phyloP scores from a whole-genome alignment of 148 eudicot species.

The Rhododendron ferrugineum region DNA sequence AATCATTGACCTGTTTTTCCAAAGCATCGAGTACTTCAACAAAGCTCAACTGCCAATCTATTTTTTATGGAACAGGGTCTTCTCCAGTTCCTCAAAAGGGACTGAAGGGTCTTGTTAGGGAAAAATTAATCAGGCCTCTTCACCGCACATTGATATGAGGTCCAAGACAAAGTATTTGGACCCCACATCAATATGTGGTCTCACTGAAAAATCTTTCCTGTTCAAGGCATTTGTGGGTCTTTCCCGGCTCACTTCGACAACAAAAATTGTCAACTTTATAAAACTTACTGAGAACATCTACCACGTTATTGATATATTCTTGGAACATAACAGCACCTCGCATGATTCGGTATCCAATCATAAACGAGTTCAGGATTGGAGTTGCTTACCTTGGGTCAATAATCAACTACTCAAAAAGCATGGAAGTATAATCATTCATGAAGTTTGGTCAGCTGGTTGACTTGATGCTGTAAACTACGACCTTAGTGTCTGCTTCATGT shows the following conservation, averaged over 20 bases:
- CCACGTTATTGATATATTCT: not conserved
- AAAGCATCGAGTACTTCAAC: not conserved
- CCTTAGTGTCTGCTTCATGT: slow-evolving; percentile 69
- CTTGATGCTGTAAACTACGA: slow-evolving; percentile 23
- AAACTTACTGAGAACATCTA: not conserved
- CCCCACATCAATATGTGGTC: not conserved
- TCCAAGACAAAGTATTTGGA: not conserved
- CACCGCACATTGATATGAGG: not conserved
- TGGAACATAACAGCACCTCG: not conserved
- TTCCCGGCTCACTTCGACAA: not conserved
- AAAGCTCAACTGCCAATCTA: not conserved
- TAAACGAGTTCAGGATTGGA: not conserved
- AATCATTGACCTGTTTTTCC: not conserved
- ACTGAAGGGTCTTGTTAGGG: not conserved
- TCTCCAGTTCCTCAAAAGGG: not conserved
- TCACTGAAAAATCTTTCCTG: not conserved
- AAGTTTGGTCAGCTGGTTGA: slow-evolving; percentile 1
- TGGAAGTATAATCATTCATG: not conserved
- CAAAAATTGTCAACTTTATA: not conserved
- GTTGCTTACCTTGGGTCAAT: slow-evolving; percentile 8
- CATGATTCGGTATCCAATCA: not conserved
- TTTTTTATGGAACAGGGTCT: not conserved
- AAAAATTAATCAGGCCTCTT: not conserved
- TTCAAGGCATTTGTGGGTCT: not conserved
- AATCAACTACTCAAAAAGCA: not conserved